Evolutionary conservation across 1,139 yeast species (phyloP).

Genomic region (Yamadazyma spencermartinsiae): DNA sequence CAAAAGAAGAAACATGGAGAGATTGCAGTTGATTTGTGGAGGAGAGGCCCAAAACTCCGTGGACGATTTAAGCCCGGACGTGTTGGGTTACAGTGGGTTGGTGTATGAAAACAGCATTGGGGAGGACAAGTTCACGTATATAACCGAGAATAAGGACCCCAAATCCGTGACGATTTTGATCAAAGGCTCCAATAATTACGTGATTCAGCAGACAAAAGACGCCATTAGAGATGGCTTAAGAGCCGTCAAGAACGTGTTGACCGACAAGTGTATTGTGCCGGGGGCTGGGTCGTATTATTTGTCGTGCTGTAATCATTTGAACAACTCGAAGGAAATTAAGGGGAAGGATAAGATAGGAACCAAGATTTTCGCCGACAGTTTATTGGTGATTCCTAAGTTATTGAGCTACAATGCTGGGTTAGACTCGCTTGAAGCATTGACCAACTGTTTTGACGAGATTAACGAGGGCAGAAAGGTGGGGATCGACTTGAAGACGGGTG

Average conservation of each 20-base stretch:
- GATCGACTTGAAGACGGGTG: slow-evolving; percentile 86
- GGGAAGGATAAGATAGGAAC: slow-evolving; percentile 91
- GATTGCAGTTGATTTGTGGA: slow-evolving; percentile 93
- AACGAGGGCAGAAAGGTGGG: slow-evolving; percentile 85
- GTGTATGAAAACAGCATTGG: slow-evolving; percentile 94
- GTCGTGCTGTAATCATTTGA: slow-evolving; percentile 72
- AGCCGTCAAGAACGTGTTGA: slow-evolving; percentile 88
- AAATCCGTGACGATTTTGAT: slow-evolving; percentile 89
- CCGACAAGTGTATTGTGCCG: slow-evolving; percentile 83
- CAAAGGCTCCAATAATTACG: slow-evolving; percentile 89
- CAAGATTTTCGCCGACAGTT: slow-evolving; percentile 89
- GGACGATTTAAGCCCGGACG: slow-evolving; percentile 81
- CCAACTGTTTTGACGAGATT: slow-evolving; percentile 88
- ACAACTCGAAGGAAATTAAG: slow-evolving; percentile 57
- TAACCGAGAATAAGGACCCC: slow-evolving; percentile 90
- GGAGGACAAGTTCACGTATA: slow-evolving; percentile 95
- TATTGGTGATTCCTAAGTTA: slow-evolving; percentile 89
- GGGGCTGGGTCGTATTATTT: slow-evolving; percentile 98
- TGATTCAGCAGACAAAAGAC: slow-evolving; percentile 89
- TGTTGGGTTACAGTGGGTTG: slow-evolving; percentile 88
- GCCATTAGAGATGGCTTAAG: slow-evolving; percentile 97
- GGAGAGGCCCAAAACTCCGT: slow-evolving; percentile 98
- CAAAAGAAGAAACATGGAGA: slow-evolving; percentile 98
- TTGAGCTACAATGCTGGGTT: slow-evolving; percentile 90
- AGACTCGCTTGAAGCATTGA: slow-evolving; percentile 86